Conservation (phyloP, 441 rosid genomes). For the Populus hybrid region DNA sequence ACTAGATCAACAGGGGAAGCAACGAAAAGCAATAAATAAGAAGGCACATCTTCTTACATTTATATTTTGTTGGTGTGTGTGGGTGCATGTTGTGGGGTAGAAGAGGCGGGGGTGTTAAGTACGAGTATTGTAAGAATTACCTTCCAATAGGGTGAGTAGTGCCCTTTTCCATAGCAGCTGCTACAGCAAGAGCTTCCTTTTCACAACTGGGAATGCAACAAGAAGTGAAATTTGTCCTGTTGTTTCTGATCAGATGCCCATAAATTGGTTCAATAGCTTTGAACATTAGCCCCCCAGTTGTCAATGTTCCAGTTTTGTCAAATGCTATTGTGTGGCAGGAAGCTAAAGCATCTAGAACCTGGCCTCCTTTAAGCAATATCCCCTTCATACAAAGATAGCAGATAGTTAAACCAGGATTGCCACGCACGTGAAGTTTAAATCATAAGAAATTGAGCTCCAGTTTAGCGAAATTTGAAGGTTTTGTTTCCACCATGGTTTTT, state of each 20-base stretch:
- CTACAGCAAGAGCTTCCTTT: slow-evolving; percentile 92
- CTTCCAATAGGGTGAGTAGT: slow-evolving; percentile 98
- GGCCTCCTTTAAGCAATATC: slow-evolving; percentile 89
- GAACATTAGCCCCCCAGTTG: slow-evolving; percentile 87
- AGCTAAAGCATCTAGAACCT: slow-evolving; percentile 87
- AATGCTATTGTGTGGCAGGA: slow-evolving; percentile 85
- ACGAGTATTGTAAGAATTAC: slow-evolving; percentile 25
- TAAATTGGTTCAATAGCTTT: slow-evolving; percentile 91
- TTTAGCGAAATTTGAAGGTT: not conserved
- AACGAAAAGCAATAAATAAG: not conserved
- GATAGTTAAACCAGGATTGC: slow-evolving; percentile 15
- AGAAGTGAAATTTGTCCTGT: slow-evolving; percentile 27
- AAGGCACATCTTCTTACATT: not conserved
- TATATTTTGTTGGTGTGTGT: not conserved
- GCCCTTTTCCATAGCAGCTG: slow-evolving; percentile 98
- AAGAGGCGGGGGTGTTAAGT: no score
- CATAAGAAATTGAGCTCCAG: not conserved
- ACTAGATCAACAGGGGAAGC: not conserved
- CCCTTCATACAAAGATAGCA: slow-evolving; percentile 48
- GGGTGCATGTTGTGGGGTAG: no score
- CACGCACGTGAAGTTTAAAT: not conserved
- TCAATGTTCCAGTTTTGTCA: slow-evolving; percentile 96
- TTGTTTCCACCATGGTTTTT: not conserved
- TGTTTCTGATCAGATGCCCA: slow-evolving; percentile 50
- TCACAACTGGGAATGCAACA: slow-evolving; percentile 88